Evolutionary conservation across 2,329 filamentous ascomycete genomes (phyloP), one percentile per base, ranked within the genome.

Genomic region (Colletotrichum plurivorum): DNA sequence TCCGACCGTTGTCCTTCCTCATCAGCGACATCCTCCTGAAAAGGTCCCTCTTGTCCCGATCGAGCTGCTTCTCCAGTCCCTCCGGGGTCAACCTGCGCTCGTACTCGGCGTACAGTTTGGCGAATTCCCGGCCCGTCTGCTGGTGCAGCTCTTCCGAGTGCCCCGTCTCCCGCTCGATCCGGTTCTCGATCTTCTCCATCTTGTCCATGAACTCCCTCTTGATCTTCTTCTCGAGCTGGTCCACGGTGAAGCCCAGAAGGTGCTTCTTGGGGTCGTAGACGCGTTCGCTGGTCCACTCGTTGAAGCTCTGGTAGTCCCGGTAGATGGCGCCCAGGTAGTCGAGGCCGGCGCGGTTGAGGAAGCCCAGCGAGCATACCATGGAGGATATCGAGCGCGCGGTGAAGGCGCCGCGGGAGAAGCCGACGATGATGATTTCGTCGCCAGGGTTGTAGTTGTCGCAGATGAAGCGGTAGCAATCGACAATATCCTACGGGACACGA

Each of bases 331-430:
- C 53, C 7, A 72, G 52, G 5, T 60, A 41, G 1, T 59, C 48
- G 3, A 71, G 22, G 16, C 71, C 71, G 20, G 66, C 39, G 8
- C 68, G 69, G 36, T 71, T 72, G 20, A 72, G 49, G 13, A 71
- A 60, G 7, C 69, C 71, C 3, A 72, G 20, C 12, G 58, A 63
- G 31, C 60, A 66, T 5, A 78, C 64, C 63, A 77, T 59, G 45
- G 67, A 72, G 15, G 78, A 76, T 10, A 80, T 74, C 2, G 78
- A 77, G 15, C 79, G 78, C 20, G 78, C 79, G 0, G 79, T 80
- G 62, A 79, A 81, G 18, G 79, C 79, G 18, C 79, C 79, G 1
- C 79, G 76, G 0, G 79, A 80, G 71, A 81, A 81, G 7, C 79
- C 79, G n/a, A 80, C 69, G 18, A 79, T 76, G 20, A 79, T 71